phyloP scores from a whole-genome alignment of 768 basidiomycete species.

The Pluteus cervinus region DNA sequence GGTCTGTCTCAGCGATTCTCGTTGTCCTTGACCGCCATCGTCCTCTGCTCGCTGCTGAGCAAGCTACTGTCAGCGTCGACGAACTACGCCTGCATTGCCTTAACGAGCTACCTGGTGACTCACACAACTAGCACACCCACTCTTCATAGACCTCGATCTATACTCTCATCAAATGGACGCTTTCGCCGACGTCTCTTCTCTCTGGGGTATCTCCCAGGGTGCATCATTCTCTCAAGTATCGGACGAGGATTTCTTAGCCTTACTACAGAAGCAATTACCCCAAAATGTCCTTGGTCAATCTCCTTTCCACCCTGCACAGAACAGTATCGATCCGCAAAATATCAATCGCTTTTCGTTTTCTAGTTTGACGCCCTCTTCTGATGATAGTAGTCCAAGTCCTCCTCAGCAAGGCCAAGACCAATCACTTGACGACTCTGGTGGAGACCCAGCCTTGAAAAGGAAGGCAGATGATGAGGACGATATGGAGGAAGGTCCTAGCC shows the following conservation, averaged over 20 bases:
- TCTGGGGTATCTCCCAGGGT: conserved; percentile 66
- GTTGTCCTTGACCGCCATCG: too few relatives aligned
- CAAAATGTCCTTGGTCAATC: too few relatives aligned
- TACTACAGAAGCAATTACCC: conserved; percentile 59
- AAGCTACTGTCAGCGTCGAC: too few relatives aligned
- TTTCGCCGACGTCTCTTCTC: conserved; percentile 37
- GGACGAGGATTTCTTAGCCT: conserved; percentile 72
- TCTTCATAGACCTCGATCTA: too few relatives aligned
- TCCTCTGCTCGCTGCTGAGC: too few relatives aligned
- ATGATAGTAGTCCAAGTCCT: conserved; percentile 78
- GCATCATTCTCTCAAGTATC: conserved; percentile 56
- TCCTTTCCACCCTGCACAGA: not conserved
- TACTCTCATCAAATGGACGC: conserved; percentile 42
- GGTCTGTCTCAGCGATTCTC: too few relatives aligned
- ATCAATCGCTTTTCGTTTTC: conserved; percentile 45
- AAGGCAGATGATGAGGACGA: conserved; percentile 68
- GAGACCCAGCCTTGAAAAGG: conserved; percentile 57
- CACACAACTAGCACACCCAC: too few relatives aligned
- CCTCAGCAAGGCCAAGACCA: too few relatives aligned
- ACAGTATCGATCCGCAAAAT: conserved; percentile 49
- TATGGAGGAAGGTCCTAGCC: conserved; percentile 58
- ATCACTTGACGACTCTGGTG: conserved; percentile 25
- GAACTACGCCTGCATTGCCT: too few relatives aligned
- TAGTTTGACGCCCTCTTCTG: conserved; percentile 56
- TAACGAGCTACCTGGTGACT: too few relatives aligned